Evolutionary conservation across 2,329 filamentous ascomycete genomes (phyloP).

Genomic region (Taxawa tesnikishii): DNA sequence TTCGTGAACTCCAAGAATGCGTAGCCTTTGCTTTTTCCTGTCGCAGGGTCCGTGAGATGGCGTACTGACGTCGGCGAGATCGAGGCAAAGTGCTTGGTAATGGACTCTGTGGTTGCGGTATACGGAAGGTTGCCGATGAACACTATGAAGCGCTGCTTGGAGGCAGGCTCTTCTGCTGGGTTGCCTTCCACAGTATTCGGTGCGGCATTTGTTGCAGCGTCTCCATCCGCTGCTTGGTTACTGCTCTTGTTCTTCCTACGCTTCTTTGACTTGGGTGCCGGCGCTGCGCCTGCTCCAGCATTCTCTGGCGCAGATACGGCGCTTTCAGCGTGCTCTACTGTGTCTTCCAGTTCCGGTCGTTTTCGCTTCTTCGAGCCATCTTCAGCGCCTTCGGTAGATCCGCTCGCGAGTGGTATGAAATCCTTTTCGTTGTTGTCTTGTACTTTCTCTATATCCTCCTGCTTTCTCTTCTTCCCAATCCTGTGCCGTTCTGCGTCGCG

Average conservation of each 20-base stretch:
- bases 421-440: constrained; percentile 13
- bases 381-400: constrained; percentile 8
- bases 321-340: constrained; percentile 1
- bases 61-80: constrained; percentile 60
- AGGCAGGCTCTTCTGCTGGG: constrained; percentile 9
- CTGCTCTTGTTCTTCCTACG: constrained; percentile 9
- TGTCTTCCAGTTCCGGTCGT: constrained; percentile 7
- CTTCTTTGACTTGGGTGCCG: constrained; percentile 9
- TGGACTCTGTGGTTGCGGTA: constrained; percentile 57
- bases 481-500: constrained; percentile 20
- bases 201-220: neutral
- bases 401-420: constrained; percentile 9
- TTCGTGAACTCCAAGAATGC: constrained; percentile 83
- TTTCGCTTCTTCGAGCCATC: constrained; percentile 14
- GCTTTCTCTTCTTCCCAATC: constrained; percentile 22
- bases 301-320: constrained; percentile 3
- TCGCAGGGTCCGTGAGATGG: constrained; percentile 56
- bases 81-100: constrained; percentile 66
- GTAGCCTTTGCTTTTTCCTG: constrained; percentile 57
- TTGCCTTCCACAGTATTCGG: constrained; percentile 8
- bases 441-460: constrained; percentile 12
- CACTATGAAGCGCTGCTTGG: constrained; percentile 54
- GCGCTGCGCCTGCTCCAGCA: constrained; percentile 6
- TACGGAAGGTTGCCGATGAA: constrained; percentile 88
- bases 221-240: constrained; percentile 5